Evolutionary conservation across 179 eudicot genomes (phyloP).

Genomic region (Vitellaria paradoxa): DNA sequence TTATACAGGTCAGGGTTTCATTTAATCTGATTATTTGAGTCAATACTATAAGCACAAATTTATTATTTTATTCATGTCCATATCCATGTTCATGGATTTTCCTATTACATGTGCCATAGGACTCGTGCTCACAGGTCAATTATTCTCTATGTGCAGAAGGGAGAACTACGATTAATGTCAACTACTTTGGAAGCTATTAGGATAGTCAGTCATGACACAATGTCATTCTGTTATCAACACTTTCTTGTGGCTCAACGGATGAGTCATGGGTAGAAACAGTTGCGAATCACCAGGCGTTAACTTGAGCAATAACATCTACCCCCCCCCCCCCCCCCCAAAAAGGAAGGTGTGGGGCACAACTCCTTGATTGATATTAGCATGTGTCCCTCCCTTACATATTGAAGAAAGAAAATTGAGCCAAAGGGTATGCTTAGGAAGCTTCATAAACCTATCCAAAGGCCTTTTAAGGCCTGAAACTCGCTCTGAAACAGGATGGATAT

Average conservation of each 20-base stretch:
- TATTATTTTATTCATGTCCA: not conserved
- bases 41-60: not conserved
- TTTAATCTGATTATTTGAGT: too few species aligned
- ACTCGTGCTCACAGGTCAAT: not conserved
- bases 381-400: not conserved
- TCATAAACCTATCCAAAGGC: not conserved
- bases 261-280: not conserved
- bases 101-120: not conserved
- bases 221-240: not conserved
- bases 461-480: not conserved
- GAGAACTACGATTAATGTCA: not conserved
- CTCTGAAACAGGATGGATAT: not conserved
- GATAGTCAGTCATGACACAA: not conserved
- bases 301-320: not conserved
- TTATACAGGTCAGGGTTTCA: slow-evolving; percentile 75
- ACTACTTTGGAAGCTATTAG: too few species aligned
- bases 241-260: not conserved
- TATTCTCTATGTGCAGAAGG: not conserved
- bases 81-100: not conserved
- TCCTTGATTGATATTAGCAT: not conserved
- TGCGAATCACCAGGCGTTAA: slow-evolving; percentile 5
- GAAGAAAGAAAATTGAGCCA: not conserved
- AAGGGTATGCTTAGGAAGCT: not conserved
- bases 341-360: not conserved
- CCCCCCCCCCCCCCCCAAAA: not conserved